Percentiles rank a stretch among this genome's conserved stretches.
phyloP scores from a whole-genome alignment of 108 stramenopile genomes.

The Epipyxis sp. region DNA sequence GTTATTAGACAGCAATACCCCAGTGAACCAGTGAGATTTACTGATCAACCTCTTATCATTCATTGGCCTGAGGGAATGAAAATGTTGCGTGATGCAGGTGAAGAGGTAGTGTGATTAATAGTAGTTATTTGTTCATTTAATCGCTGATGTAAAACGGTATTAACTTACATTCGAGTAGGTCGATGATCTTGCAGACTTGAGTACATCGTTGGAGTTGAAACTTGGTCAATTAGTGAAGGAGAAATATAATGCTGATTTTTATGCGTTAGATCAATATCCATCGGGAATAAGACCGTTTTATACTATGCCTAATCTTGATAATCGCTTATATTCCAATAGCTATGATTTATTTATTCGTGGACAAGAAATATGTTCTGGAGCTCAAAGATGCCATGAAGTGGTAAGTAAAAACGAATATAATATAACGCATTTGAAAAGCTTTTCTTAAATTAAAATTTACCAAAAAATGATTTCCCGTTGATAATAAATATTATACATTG shows the following conservation, averaged over 20 bases:
- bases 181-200: constrained; percentile 83
- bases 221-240: constrained; percentile 84
- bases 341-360: constrained; percentile 95
- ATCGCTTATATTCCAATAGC: constrained; percentile 75
- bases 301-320: constrained; percentile 90
- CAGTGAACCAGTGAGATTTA: constrained; percentile 80
- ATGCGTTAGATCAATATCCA: constrained; percentile 94
- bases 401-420: too few relatives aligned
- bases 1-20: constrained; percentile 83
- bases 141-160: neutral
- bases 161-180: constrained; percentile 69
- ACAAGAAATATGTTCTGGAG: constrained; percentile 95
- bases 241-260: constrained; percentile 91
- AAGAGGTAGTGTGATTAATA: constrained; percentile 50
- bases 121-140: too few relatives aligned
- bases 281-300: constrained; percentile 86
- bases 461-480: neutral
- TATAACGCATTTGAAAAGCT: too few relatives aligned
- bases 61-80: constrained; percentile 94
- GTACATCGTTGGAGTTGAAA: constrained; percentile 74
- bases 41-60: constrained; percentile 86
- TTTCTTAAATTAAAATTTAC: neutral
- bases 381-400: constrained; percentile 65
- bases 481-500: constrained; percentile 41
- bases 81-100: constrained; percentile 62